A percentile compares a stretch with the other conserved stretches of the same genome.
These are phyloP conservation scores for Xylaria sp. DNA, from an alignment of 2,329 filamentous ascomycete species.

Conservation along the genomic window DNA sequence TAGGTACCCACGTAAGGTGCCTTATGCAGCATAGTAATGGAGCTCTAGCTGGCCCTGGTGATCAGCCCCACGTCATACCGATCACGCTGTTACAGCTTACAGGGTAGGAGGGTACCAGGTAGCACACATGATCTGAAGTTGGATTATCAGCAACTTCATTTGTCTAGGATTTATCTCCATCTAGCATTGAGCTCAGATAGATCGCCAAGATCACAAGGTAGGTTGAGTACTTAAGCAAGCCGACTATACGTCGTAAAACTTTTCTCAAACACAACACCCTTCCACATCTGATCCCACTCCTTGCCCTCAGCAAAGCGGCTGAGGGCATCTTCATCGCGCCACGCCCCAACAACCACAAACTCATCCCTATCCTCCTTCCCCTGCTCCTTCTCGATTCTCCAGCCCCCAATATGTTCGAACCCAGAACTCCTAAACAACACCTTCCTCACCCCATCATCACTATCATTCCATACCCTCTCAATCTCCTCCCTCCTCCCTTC, in stretches of 20 bases:
- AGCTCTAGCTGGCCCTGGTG: neutral
- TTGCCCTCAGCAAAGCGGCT: conserved; percentile 10
- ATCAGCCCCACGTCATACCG: conserved; percentile 14
- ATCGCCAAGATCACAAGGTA: neutral
- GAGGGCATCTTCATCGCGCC: conserved; percentile 29
- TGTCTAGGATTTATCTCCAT: neutral
- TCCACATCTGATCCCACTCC: conserved; percentile 30
- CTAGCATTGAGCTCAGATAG: neutral
- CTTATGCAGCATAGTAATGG: neutral
- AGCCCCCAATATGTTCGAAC: conserved; percentile 35
- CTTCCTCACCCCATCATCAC: conserved; percentile 10
- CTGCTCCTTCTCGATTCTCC: conserved; percentile 41
- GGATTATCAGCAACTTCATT: neutral
- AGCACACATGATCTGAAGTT: neutral
- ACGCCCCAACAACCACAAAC: conserved; percentile 39
- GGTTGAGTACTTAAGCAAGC: conserved; percentile 6
- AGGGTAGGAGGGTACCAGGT: neutral
- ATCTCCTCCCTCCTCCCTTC: conserved; percentile 23
- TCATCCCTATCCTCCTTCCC: conserved; percentile 34
- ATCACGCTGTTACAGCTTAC: conserved; percentile 5
- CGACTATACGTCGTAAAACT: conserved; percentile 33
- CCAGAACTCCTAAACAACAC: conserved; percentile 15
- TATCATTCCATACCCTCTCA: conserved; percentile 29
- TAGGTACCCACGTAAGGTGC: neutral
- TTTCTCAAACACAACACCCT: conserved; percentile 18